A percentile compares a stretch with the other conserved stretches of the same genome.
These are phyloP conservation scores for Haplosporangium sp. DNA, from an alignment of 371 early-diverging fungal species.

Conservation along the genomic window DNA sequence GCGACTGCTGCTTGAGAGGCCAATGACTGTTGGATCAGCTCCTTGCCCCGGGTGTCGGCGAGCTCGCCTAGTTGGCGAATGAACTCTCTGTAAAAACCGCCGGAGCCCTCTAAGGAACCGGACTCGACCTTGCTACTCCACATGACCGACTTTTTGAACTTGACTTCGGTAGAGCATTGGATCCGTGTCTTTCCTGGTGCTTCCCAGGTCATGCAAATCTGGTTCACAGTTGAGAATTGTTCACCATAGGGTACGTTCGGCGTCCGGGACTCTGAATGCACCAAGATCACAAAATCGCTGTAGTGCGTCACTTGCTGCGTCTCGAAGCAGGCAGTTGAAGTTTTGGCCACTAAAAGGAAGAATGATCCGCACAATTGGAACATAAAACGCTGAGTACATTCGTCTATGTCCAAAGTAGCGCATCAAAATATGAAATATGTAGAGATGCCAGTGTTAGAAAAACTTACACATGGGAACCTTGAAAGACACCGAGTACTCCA, in stretches of 20 bases:
- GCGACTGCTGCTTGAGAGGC: neutral
- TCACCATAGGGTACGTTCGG: slow-evolving; percentile 49
- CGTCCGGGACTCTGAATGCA: slow-evolving; percentile 37
- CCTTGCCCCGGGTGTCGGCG: slow-evolving; percentile 12
- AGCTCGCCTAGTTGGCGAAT: slow-evolving; percentile 21
- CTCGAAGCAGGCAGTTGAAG: slow-evolving; percentile 45
- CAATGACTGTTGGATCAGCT: slow-evolving; percentile 6
- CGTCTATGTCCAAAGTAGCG: neutral
- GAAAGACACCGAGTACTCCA: slow-evolving; percentile 46
- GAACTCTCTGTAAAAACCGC: slow-evolving; percentile 34
- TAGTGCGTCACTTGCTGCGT: slow-evolving; percentile 24
- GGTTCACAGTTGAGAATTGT: slow-evolving; percentile 44
- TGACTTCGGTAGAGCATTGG: slow-evolving; percentile 47
- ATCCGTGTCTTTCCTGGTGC: slow-evolving; percentile 22
- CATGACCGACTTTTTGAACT: slow-evolving; percentile 41
- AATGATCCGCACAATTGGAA: too few species aligned
- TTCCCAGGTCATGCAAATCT: slow-evolving; percentile 49
- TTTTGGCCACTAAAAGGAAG: slow-evolving; percentile 43
- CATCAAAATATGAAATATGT: neutral
- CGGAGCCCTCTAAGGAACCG: slow-evolving; percentile 31
- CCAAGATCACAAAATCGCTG: slow-evolving; percentile 17
- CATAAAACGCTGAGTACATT: neutral
- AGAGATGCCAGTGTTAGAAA: neutral
- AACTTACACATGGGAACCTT: slow-evolving; percentile 51
- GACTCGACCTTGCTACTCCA: slow-evolving; percentile 39